Evolutionary conservation across 768 basidiomycete genomes (phyloP).

Genomic region (Kwoniella dendrophila): DNA sequence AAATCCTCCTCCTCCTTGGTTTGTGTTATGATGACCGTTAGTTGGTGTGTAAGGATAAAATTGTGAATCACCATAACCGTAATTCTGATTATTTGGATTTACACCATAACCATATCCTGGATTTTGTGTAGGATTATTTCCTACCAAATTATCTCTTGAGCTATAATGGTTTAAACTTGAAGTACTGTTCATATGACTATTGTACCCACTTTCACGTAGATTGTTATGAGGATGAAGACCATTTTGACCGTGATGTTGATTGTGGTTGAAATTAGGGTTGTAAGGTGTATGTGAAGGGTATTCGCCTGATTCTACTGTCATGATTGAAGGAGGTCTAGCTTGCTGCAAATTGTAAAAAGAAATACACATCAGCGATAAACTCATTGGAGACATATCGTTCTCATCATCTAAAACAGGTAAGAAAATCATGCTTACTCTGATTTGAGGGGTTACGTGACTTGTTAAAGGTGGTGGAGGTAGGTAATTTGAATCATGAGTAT

Average conservation of each 20-base stretch:
- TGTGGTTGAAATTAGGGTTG: too few species aligned
- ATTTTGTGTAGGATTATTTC: neutral
- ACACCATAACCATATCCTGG: conserved; percentile 11
- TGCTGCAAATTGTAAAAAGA: conserved; percentile 3
- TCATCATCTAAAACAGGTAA: too few species aligned
- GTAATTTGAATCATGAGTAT: conserved; percentile 52
- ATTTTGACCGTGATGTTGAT: neutral
- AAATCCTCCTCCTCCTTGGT: conserved; percentile 6
- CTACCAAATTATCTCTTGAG: conserved; percentile 2
- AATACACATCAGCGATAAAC: neutral
- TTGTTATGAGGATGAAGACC: neutral
- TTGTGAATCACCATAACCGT: neutral
- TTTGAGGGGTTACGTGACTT: conserved; percentile 22
- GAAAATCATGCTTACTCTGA: conserved; percentile 14
- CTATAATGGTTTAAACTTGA: neutral
- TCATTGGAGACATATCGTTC: neutral
- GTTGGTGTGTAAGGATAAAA: too few species aligned
- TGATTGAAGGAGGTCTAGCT: conserved; percentile 26
- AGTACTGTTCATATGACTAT: neutral
- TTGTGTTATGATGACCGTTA: neutral
- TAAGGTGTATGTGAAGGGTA: neutral
- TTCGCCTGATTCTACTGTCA: conserved; percentile 19
- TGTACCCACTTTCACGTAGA: conserved; percentile 10
- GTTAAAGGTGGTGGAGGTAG: conserved; percentile 50
- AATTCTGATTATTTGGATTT: neutral